phyloP scores from a whole-genome alignment of 2,329 filamentous ascomycete species.

The Coniochaeta ligniaria region DNA sequence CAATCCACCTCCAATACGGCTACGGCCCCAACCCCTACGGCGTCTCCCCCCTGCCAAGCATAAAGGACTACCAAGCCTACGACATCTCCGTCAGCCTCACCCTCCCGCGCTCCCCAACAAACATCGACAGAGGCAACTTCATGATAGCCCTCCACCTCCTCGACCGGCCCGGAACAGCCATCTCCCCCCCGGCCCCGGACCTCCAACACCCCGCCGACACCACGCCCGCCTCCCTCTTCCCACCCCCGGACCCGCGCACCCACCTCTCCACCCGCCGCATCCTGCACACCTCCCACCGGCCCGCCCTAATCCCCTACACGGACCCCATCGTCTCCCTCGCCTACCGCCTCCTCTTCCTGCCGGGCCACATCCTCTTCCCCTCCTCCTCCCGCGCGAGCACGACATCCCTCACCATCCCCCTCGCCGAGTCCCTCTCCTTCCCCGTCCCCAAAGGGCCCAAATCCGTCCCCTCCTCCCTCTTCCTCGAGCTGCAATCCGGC shows the following conservation, averaged over 20 bases:
- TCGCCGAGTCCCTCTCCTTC: constrained; percentile 72
- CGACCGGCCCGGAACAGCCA: constrained; percentile 24
- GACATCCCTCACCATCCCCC: constrained; percentile 54
- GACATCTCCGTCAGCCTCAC: constrained; percentile 70
- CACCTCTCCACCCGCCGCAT: constrained; percentile 32
- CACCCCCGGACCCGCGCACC: constrained; percentile 15
- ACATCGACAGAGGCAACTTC: constrained; percentile 79
- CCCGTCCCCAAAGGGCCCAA: constrained; percentile 27
- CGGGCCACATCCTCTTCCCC: constrained; percentile 62
- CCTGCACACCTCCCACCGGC: constrained; percentile 60
- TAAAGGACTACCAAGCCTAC: constrained; percentile 72
- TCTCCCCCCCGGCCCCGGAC: constrained; percentile 14
- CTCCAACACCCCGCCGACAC: constrained; percentile 11
- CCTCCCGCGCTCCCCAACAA: constrained; percentile 71
- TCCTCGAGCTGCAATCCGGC: constrained; percentile 62
- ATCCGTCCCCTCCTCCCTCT: constrained; percentile 16
- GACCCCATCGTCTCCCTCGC: constrained; percentile 61
- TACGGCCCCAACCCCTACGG: constrained; percentile 46
- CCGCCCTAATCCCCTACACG: constrained; percentile 73
- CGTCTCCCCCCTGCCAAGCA: constrained; percentile 39
- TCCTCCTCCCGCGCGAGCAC: constrained; percentile 44
- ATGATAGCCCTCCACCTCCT: constrained; percentile 80
- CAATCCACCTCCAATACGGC: constrained; percentile 54
- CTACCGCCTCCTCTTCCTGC: constrained; percentile 54
- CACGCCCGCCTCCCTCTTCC: constrained; percentile 8